Evolutionary conservation across 2,329 filamentous ascomycete species (phyloP), one percentile per base, ranked within the genome.

Genomic region (Bipolaris zeicola): DNA sequence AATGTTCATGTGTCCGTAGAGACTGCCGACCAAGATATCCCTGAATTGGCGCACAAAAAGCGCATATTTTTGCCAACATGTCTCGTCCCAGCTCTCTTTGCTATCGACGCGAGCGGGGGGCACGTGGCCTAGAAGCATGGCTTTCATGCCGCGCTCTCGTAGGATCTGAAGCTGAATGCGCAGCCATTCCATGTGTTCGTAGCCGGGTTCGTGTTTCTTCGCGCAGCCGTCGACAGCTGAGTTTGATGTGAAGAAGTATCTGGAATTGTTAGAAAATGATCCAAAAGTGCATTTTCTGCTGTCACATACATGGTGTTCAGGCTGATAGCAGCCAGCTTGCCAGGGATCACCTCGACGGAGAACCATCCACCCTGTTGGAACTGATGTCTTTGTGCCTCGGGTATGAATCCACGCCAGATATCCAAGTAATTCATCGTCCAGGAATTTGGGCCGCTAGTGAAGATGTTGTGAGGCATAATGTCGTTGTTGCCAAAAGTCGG

Each of bases 1-100:
- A 63, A 97, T 90, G 71, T 99, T 99, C 95, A 99, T 98, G 74
- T 99, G 95, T 1, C 94, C 95, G 70, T 90, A 99, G 5, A 96
- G 71, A 24, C 87, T 87, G 11, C 85, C 87, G 18, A 93, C 83
- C 18, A 99, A 83, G 36, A 99, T 89, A 74, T 99, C 95, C 33
- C 95, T 89, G 76, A 92, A 99, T 74, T 96, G 92, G 65, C 87
- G 85, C 69, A 94, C 79, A 92, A 93, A 98, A 3, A 98, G 79
- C 0, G 92, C 90, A 76, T 96, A 99, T 74, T 96, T 97, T 74
- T 97, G 94, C 93, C 94, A 99, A 78, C 95, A 99, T 0, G 90
- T 92, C 80, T 98, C 94, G 64, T 97, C 92, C 95, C 95, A 99
- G 60, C 87, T 87, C 69, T 87, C 85, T 81, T 98, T 98, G 77